Evolutionary conservation across 2,329 filamentous ascomycete genomes (phyloP).

Genomic region (Pseudogymnoascus sp.): DNA sequence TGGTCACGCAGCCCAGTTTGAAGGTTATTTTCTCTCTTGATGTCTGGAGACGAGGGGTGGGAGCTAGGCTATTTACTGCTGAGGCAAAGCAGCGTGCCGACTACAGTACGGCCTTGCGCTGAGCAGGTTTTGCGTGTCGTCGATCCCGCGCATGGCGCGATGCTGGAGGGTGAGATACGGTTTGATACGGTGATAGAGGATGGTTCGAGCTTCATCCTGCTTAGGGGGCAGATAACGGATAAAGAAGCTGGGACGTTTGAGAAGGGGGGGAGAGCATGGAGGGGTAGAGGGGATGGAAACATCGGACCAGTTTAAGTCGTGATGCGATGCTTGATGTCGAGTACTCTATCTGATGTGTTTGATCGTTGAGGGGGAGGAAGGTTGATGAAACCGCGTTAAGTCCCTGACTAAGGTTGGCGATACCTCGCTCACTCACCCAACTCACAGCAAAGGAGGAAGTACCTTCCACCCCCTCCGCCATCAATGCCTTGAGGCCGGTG

Average conservation of each 20-base stretch:
- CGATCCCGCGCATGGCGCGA: neutral
- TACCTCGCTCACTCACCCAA: neutral
- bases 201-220: neutral
- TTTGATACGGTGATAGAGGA: neutral
- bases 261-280: neutral
- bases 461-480: neutral
- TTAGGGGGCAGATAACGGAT: neutral
- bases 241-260: neutral
- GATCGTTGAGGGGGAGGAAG: neutral
- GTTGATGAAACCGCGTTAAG: neutral
- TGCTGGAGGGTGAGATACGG: neutral
- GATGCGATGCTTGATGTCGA: neutral
- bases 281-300: neutral
- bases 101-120: neutral
- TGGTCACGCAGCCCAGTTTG: neutral
- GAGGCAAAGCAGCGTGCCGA: neutral
- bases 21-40: neutral
- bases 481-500: neutral
- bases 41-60: neutral
- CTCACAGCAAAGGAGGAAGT: neutral
- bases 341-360: constrained; percentile 9
- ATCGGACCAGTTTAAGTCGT: constrained; percentile 7
- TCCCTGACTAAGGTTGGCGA: neutral
- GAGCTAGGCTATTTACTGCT: neutral
- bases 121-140: neutral